Evolutionary conservation across 2,329 filamentous ascomycete species (phyloP).

Genomic region (Ophiognomonia clavigignenti-juglandacearum): DNA sequence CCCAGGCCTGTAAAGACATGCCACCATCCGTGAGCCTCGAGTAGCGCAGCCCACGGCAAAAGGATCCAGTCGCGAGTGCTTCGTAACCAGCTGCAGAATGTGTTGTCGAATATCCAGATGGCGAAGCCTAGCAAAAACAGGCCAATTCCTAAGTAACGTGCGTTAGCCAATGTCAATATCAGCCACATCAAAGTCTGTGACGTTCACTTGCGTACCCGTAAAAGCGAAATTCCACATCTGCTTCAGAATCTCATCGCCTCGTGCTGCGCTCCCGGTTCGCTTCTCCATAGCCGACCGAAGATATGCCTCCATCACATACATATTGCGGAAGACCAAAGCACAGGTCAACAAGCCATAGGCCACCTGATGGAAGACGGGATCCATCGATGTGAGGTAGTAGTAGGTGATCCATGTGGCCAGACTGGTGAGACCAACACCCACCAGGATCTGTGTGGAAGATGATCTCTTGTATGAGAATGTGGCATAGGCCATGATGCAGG

Average conservation of each 20-base stretch:
- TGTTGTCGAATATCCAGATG: constrained; percentile 76
- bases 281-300: constrained; percentile 41
- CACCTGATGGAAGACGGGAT: constrained; percentile 78
- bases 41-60: constrained; percentile 73
- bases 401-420: constrained; percentile 67
- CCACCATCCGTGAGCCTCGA: constrained; percentile 58
- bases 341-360: constrained; percentile 70
- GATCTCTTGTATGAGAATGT: constrained; percentile 68
- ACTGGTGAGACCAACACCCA: constrained; percentile 46
- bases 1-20: constrained; percentile 78
- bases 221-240: constrained; percentile 75
- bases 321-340: constrained; percentile 64
- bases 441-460: constrained; percentile 27
- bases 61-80: constrained; percentile 63
- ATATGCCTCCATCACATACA: constrained; percentile 64
- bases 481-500: constrained; percentile 54
- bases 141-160: constrained; percentile 45
- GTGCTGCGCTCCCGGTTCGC: constrained; percentile 37
- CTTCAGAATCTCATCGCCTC: constrained; percentile 42
- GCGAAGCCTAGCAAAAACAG: constrained; percentile 71
- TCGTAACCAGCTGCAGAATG: constrained; percentile 64
- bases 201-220: constrained; percentile 32
- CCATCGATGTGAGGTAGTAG: constrained; percentile 73
- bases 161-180: neutral
- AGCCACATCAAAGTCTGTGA: constrained; percentile 24